Evolutionary conservation across 352 stramenopile genomes (phyloP), one percentile per base, ranked within the genome.

Genomic region (Pythium phragmiticola): DNA sequence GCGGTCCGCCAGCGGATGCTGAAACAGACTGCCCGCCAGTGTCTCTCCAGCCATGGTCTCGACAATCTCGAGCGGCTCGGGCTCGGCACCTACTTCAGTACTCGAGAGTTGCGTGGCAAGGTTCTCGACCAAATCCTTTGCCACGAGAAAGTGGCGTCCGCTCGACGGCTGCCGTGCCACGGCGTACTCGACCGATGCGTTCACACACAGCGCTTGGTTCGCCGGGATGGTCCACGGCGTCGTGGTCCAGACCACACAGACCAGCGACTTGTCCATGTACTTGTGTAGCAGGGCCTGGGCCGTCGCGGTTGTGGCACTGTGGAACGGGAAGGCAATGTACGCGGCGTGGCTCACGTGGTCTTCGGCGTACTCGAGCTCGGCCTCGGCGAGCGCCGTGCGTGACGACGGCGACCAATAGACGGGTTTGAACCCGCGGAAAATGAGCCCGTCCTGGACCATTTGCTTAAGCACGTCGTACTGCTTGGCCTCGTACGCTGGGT

Each of bases 401-500:
- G 94, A 99, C 19, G 95, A 98, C 48, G 97, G 97, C 46, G 94
- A 99, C 96, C 97, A 99, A 79, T 99, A 98, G 7, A 99, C 97
- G 7, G 98, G 98, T 78, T 99, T 99, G 51, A 95, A 90, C 7
- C 97, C 98, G n/a, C 97, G 81, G 69, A 98, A 99, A 48, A 99
- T 96, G 64, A 98, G 89, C 17, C 95, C 96, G 36, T 98, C 84
- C 47, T 90, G 72, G 48, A 98, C 95, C 95, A 99, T 99, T 62
- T 97, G 77, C 69, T 97, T 97, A 69, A 99, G 98, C 26, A 99
- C 90, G 64, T 95, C 80, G 69, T 99, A 98, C 75, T 99, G 96
- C 14, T 84, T 82, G 17, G 93, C 95, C 70, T 99, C 98, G 75
- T 99, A 99, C 53, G 84, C 78, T 0, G 94, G 93, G 63, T 97